Conservation (phyloP, 192 early-diverging fungal species). For the Cetraspora pellucida region DNA sequence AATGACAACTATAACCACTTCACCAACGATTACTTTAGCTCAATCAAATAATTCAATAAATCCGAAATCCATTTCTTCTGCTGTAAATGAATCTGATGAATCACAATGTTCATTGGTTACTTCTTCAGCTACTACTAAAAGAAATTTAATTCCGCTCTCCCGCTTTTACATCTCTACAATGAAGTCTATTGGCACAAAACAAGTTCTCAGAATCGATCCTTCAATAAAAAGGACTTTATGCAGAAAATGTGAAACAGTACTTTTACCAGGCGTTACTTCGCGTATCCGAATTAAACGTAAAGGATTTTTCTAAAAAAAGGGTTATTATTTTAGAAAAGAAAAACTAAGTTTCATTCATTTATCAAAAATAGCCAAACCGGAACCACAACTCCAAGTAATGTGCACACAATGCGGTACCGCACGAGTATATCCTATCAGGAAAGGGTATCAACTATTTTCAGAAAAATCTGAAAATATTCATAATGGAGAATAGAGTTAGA, state of each 20-base stretch:
- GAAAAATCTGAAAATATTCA: constrained; percentile 32
- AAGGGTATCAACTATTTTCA: constrained; percentile 22
- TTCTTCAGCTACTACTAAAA: background rate
- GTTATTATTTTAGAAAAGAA: no score
- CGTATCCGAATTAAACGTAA: constrained; percentile 34
- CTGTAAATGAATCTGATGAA: background rate
- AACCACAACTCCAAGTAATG: constrained; percentile 6
- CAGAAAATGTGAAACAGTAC: constrained; percentile 26
- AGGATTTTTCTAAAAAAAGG: no score
- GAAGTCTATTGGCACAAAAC: constrained; percentile 32
- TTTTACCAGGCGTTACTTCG: constrained; percentile 30
- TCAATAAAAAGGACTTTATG: constrained; percentile 30
- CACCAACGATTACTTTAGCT: background rate
- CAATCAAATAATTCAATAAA: background rate
- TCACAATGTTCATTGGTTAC: constrained; percentile 14
- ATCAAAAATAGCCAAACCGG: background rate
- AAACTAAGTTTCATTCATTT: background rate
- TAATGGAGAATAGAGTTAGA: no score
- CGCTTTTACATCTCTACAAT: constrained; percentile 32
- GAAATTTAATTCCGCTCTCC: background rate
- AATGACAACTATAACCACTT: constrained; percentile 52
- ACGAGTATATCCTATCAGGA: background rate
- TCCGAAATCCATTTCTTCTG: background rate
- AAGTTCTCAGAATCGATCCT: constrained; percentile 35
- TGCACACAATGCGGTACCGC: constrained; percentile 12